Evolutionary conservation across 2,329 filamentous ascomycete species (phyloP).

Genomic region (Byssoonygena ceratinophila): DNA sequence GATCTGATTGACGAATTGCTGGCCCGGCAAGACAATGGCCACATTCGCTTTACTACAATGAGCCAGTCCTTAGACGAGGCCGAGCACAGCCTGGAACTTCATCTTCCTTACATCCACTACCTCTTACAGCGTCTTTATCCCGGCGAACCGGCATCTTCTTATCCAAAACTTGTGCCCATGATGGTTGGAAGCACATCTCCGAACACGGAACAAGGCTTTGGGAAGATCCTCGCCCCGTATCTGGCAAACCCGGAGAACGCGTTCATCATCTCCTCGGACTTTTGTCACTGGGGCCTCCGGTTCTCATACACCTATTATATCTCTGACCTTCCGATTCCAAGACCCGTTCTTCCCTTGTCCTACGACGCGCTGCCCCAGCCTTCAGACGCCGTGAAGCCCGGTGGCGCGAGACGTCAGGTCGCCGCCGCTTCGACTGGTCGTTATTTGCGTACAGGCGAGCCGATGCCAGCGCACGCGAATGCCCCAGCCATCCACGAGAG

Average conservation of each 20-base stretch:
- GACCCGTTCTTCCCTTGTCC: constrained; percentile 30
- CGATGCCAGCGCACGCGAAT: constrained; percentile 23
- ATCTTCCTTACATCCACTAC: constrained; percentile 86
- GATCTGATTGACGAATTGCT: constrained; percentile 34
- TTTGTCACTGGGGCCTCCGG: constrained; percentile 85
- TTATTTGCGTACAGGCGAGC: constrained; percentile 25
- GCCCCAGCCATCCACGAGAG: constrained; percentile 64
- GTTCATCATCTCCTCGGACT: constrained; percentile 88
- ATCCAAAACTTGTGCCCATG: constrained; percentile 71
- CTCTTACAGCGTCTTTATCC: constrained; percentile 48
- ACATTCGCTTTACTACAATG: constrained; percentile 44
- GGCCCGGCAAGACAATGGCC: constrained; percentile 24
- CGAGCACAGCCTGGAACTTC: constrained; percentile 95
- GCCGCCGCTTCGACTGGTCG: constrained; percentile 24
- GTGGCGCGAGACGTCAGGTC: constrained; percentile 23
- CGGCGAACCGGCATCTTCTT: constrained; percentile 43
- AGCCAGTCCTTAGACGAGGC: constrained; percentile 56
- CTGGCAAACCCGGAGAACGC: constrained; percentile 61
- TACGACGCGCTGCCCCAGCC: constrained; percentile 36
- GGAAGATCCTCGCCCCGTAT: constrained; percentile 63
- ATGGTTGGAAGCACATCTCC: constrained; percentile 67
- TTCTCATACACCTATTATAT: constrained; percentile 79
- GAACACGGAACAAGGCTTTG: constrained; percentile 56
- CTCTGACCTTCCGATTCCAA: constrained; percentile 36
- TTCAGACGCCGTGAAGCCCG: constrained; percentile 20